phyloP scores from a whole-genome alignment of 768 basidiomycete species.

The Trametes gibbosa region DNA sequence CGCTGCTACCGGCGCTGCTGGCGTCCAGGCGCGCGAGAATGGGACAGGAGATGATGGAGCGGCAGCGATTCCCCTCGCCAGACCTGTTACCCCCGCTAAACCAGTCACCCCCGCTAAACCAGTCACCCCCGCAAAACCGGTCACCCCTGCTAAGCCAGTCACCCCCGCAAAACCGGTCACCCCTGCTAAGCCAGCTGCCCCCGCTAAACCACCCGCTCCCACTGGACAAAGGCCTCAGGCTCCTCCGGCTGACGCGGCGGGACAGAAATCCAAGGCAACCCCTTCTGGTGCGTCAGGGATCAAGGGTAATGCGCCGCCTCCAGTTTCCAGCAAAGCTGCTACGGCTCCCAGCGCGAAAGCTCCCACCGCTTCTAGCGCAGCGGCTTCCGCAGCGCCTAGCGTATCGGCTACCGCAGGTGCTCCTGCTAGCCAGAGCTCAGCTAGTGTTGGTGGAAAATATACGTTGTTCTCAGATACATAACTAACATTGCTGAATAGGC shows the following conservation, averaged over 20 bases:
- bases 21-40: neutral
- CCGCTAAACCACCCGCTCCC: neutral
- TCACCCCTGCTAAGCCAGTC: neutral
- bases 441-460: neutral
- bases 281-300: too few relatives aligned
- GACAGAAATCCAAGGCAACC: too few relatives aligned
- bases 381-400: neutral
- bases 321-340: too few relatives aligned
- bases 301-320: neutral
- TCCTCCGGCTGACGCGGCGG: too few relatives aligned
- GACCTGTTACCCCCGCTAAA: neutral
- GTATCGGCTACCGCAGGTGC: neutral
- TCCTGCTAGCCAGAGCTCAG: neutral
- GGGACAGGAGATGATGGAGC: neutral
- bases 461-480: neutral
- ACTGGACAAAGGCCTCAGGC: neutral
- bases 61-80: neutral
- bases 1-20: conserved; percentile 31
- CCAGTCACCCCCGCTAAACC: neutral
- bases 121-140: neutral
- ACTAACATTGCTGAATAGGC: neutral
- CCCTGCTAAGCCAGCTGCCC: neutral
- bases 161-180: neutral
- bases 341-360: neutral
- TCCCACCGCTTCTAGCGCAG: neutral